Evolutionary conservation across 768 basidiomycete genomes (phyloP), one percentile per base, ranked within the genome.

Genomic region (Lepiota brunneoincarnata): DNA sequence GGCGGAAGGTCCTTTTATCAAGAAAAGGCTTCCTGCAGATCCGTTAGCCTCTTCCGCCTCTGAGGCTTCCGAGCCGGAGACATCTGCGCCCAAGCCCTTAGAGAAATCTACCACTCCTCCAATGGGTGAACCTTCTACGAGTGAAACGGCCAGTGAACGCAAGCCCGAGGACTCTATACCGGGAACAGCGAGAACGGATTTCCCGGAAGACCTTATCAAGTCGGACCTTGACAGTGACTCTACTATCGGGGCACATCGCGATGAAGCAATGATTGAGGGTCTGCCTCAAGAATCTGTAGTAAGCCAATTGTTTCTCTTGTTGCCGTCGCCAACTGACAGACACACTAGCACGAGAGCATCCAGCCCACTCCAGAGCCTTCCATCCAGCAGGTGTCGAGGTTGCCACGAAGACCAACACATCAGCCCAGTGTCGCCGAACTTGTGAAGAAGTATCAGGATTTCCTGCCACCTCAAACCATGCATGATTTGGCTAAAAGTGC

Each of bases 351-450:
- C 41, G 18, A 41, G 59, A 59, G 41, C 55, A 58, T 28, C 14
- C 42, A 1, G 7, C 17, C n/a, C 12, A 17, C 48, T 31, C 14
- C 51, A 17, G 59, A 58, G 31, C 36, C 37, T 9, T 59, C 61
- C 9, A 51, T 68, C 69, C 31, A 71, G 73, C 53, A 21, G 36
- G 62, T 67, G 6, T 91, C 89, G 23, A 79, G 82, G 56, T 69
- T 91, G 36, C 89, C 89, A 23, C 77, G 87, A 18, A 78, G 86
- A 12, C 63, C 76, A 6, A 65, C 69, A 1, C 75, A 79, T 45
- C 81, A 81, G 14, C 78, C 85, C 3, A 86, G 75, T 56, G 93
- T 97, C 0, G 91, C 93, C 14, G 92, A 96, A 58, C 72, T 95
- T 18, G 89, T 95, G 14, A 87, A 81, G 58, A 87, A 83, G 51